Conservation (phyloP, 257 asterid species). For the Coffea eugenioides region DNA sequence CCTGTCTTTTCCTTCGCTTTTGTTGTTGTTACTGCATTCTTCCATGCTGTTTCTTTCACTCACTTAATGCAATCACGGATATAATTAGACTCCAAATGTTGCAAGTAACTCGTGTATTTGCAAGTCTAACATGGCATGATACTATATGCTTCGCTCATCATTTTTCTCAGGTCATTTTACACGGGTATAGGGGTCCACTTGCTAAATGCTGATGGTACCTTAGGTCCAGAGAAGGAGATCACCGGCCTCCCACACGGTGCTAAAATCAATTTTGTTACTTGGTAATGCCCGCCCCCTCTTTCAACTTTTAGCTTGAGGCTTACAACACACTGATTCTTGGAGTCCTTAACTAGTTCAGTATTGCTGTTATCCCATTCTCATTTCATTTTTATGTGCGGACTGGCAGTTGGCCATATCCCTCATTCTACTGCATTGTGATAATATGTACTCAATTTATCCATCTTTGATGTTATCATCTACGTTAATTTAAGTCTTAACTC, state of each 20-base stretch:
- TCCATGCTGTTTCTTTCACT: not conserved
- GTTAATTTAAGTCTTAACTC: not conserved
- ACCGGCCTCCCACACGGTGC: conserved; percentile 78
- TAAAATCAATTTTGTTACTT: conserved; percentile 74
- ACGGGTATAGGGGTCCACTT: conserved; percentile 77
- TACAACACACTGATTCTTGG: not conserved
- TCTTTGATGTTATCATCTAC: not conserved
- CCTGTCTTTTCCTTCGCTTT: not conserved
- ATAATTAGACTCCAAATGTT: not conserved
- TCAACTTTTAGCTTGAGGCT: not conserved
- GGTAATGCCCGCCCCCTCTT: conserved; percentile 40
- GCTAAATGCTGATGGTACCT: conserved; percentile 64
- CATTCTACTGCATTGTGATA: not conserved
- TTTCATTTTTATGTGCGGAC: not conserved
- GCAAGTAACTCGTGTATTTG: not conserved
- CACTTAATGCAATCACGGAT: not conserved
- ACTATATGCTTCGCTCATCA: conserved; percentile 1
- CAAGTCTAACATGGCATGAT: not conserved
- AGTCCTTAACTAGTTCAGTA: not conserved
- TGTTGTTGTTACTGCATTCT: not conserved
- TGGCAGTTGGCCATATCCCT: not conserved
- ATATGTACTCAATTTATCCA: not conserved
- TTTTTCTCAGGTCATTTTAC: conserved; percentile 78
- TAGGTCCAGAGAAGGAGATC: conserved; percentile 84
- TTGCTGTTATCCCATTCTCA: not conserved